Percentiles rank a stretch among this genome's conserved stretches.
Evolutionary conservation across 2,329 filamentous ascomycete genomes (phyloP).

Genomic region (Aureobasidium sp.): DNA sequence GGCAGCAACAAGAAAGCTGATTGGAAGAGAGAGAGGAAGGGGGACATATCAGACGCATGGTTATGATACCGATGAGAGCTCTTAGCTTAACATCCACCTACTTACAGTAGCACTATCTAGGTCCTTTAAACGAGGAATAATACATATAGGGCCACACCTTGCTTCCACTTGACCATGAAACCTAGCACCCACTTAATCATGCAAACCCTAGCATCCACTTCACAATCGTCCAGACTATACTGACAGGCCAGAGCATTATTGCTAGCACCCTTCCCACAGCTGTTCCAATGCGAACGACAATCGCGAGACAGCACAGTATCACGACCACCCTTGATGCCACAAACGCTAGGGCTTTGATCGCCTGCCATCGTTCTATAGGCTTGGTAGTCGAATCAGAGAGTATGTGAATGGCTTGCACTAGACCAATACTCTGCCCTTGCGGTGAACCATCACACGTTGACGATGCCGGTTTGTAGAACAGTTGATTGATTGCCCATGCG

Average conservation of each 20-base stretch:
- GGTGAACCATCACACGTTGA: slow-evolving; percentile 5
- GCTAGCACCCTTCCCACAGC: slow-evolving; percentile 20
- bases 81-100: neutral
- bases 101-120: neutral
- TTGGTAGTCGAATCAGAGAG: slow-evolving; percentile 15
- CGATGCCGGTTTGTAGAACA: neutral
- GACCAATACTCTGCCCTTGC: slow-evolving; percentile 6
- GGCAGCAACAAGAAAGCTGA: neutral
- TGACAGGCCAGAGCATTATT: slow-evolving; percentile 22
- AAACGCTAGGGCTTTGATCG: slow-evolving; percentile 18
- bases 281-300: slow-evolving; percentile 19
- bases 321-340: slow-evolving; percentile 18
- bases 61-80: neutral
- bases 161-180: neutral
- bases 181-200: slow-evolving; percentile 17
- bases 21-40: neutral
- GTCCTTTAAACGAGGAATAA: neutral
- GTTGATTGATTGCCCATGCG: neutral
- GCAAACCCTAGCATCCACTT: slow-evolving; percentile 17
- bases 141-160: neutral
- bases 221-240: slow-evolving; percentile 19
- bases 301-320: slow-evolving; percentile 18
- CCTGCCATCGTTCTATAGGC: slow-evolving; percentile 19
- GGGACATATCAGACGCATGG: neutral
- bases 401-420: slow-evolving; percentile 12